Percentiles rank a stretch among this genome's conserved stretches.
These are phyloP conservation scores for Neurospora pannonica DNA, from an alignment of 495 filamentous ascomycete genomes.

Conservation along the genomic window DNA sequence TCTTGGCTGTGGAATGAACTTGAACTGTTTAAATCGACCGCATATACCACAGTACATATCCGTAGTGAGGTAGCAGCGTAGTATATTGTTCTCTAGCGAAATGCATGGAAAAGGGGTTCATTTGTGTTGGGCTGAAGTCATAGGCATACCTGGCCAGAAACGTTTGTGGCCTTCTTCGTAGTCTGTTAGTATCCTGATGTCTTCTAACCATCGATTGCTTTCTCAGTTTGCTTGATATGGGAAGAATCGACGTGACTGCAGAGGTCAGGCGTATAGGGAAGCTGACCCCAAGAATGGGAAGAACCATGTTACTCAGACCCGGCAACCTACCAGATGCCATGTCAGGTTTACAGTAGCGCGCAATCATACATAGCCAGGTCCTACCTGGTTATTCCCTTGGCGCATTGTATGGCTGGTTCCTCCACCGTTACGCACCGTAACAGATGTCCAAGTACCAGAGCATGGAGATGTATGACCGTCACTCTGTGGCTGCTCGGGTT, in stretches of 20 bases:
- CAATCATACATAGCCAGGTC: background rate
- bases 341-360: background rate
- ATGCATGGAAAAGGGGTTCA: background rate
- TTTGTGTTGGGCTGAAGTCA: background rate
- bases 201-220: background rate
- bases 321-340: background rate
- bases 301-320: background rate
- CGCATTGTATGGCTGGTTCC: background rate
- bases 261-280: background rate
- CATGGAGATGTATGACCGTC: background rate
- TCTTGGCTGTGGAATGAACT: background rate
- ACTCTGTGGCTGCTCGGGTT: background rate
- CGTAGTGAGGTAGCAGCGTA: background rate
- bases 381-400: background rate
- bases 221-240: background rate
- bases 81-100: background rate
- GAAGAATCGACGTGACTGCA: background rate
- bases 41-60: background rate
- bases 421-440: background rate
- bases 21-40: background rate
- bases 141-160: background rate
- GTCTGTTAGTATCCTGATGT: background rate
- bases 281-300: background rate
- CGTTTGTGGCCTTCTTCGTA: background rate
- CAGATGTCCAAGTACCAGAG: background rate